Evolutionary conservation across 306 rosid species (phyloP), one percentile per base, ranked within the genome.

Genomic region (Lagenaria siceraria): DNA sequence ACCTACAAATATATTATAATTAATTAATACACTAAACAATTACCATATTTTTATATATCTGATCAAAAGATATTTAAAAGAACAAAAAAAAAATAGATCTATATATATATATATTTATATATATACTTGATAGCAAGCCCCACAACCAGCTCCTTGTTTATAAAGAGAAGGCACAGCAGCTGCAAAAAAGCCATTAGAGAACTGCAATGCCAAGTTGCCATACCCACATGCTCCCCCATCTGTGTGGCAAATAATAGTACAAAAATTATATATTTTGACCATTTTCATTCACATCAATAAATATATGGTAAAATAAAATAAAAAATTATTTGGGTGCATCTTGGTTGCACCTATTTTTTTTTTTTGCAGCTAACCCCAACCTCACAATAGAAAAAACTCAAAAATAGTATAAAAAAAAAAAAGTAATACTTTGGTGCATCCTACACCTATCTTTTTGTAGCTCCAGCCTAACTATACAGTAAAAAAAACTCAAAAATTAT

Each of bases 71-170:
- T 42, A 42, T 9, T 42, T 33, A 7, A 42, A 42, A 42, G 1
- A 9, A 38, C 7, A 8, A 8, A 10, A 42, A 7, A 8, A 42
- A 42, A 10, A 42, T 40, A 40, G 46, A 40, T 40, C 33, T 29
- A 8, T 42, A 10, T 33, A 4, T 33, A n/a, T n/a, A n/a, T n/a
- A n/a, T n/a, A n/a, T n/a, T n/a, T n/a, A n/a, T n/a, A n/a, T n/a
- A 33, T 33, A 4, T 42, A 70, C 76, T 15, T 71, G 76, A 48
- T 21, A 71, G 58, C 76, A 71, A 7, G 76, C 76, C 14, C 76
- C 76, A 48, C 76, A 71, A 24, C 58, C 76, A 46, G 76, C 76
- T 71, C 76, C 76, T 43, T 71, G 58, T 71, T 49, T 71, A 17
- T 43, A 71, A 15, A 71, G 76, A 7, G 76, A 43, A 48, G 76